Evolutionary conservation across 108 stramenopile species (phyloP), one percentile per base, ranked within the genome.

Genomic region (Nitzschia sp.): DNA sequence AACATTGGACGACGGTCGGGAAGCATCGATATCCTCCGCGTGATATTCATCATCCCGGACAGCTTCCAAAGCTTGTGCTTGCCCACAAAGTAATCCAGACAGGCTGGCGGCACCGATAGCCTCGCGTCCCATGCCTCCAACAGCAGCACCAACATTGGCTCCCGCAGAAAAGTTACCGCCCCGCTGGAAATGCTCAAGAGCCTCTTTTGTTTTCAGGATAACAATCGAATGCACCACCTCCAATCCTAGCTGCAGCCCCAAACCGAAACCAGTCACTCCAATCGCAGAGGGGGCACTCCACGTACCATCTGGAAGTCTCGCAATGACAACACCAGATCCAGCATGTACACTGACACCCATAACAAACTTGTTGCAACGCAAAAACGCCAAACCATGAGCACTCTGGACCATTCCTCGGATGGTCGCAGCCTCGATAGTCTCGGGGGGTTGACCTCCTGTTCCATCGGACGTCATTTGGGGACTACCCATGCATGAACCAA

Each of bases 281-380:
- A 96, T 87, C 7, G 92, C 90, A 8, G 90, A 92, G 0, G 95
- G 95, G 9, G 91, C 88, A 10, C 83, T 85, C 95, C 95, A 96
- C 5, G 85, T 86, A 8, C 95, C 93, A 69, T 92, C 90, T 19
- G 83, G 75, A 11, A 94, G 72, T 8, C 89, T 65, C 10, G 91
- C 75, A 53, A 96, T 70, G 20, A 96, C 83, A 54, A 94, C 80
- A 24, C 95, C 95, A 9, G 87, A 85, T 37, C 95, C 95, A 37
- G 71, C 87, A 59, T 91, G 84, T 6, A 89, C 41, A 24, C 82
- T 80, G 9, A 96, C 79, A 3, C 89, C 92, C 51, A 96, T 74
- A 8, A 88, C 92, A 57, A 90, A 84, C 75, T 96, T 96, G 20
- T 84, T 80, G n/a, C 83, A 63, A 24, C 90, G 71, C 1, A 96